Percentiles rank a stretch among this genome's conserved stretches.
Evolutionary conservation across 768 basidiomycete genomes (phyloP).

Genomic region (Pulveroboletus sp.): DNA sequence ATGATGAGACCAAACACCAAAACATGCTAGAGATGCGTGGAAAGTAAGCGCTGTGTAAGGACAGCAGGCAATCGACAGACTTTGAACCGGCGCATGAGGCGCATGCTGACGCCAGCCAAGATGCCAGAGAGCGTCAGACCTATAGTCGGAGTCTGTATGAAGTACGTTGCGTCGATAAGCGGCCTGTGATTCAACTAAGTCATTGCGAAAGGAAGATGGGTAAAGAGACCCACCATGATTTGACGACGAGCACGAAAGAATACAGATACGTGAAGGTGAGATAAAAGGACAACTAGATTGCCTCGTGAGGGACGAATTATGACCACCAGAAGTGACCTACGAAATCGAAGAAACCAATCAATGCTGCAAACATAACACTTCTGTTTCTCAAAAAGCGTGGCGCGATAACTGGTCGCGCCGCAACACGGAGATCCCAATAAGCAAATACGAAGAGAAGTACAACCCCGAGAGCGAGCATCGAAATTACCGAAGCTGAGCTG

Average conservation of each 20-base stretch:
- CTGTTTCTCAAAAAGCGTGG: constrained; percentile 52
- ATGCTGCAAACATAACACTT: constrained; percentile 52
- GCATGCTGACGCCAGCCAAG: constrained; percentile 52
- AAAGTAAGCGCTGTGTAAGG: neutral
- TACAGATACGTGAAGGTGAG: constrained; percentile 71
- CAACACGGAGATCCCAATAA: constrained; percentile 46
- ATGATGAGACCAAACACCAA: constrained; percentile 55
- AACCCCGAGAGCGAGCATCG: constrained; percentile 46
- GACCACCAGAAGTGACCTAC: constrained; percentile 25
- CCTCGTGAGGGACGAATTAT: constrained; percentile 1
- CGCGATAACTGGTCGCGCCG: constrained; percentile 57
- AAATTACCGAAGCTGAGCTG: constrained; percentile 43
- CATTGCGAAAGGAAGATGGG: neutral
- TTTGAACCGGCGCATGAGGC: constrained; percentile 51
- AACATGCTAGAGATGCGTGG: constrained; percentile 30
- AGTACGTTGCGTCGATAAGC: constrained; percentile 56
- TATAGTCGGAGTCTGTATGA: constrained; percentile 55
- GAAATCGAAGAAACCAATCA: constrained; percentile 64
- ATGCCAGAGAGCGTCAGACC: constrained; percentile 63
- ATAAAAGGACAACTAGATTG: constrained; percentile 51
- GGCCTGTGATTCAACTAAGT: constrained; percentile 37
- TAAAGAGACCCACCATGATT: constrained; percentile 37
- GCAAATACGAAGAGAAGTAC: constrained; percentile 40
- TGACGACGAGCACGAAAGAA: constrained; percentile 55
- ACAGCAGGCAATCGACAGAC: constrained; percentile 20